Conservation (phyloP, 2,329 filamentous ascomycete genomes). For the Clonostachys rhizophaga region DNA sequence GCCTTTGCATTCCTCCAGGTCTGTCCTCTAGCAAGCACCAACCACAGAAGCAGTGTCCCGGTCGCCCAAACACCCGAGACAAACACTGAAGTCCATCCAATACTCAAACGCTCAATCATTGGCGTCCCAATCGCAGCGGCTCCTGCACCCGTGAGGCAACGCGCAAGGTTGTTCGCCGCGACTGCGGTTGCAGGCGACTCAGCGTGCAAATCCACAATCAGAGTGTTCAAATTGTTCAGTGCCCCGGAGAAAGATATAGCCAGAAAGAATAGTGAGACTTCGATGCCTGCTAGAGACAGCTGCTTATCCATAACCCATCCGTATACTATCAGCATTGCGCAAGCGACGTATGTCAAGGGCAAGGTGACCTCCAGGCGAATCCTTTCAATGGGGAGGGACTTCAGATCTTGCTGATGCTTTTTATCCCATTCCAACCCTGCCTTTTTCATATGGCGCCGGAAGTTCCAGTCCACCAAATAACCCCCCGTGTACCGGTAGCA, state of each 20-base stretch:
- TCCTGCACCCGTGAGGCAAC: conserved; percentile 54
- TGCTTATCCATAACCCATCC: conserved; percentile 51
- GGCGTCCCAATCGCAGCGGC: conserved; percentile 53
- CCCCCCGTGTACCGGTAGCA: conserved; percentile 48
- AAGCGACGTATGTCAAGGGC: conserved; percentile 48
- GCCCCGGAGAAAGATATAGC: conserved; percentile 54
- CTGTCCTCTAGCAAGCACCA: conserved; percentile 42
- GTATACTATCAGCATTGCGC: conserved; percentile 46
- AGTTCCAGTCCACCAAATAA: conserved; percentile 61
- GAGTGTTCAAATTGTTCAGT: conserved; percentile 58
- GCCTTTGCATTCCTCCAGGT: conserved; percentile 45
- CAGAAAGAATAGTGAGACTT: conserved; percentile 51
- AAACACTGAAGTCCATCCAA: conserved; percentile 59
- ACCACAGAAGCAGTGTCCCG: conserved; percentile 41
- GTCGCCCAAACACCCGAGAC: conserved; percentile 44
- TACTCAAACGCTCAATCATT: conserved; percentile 52
- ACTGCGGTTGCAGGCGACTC: conserved; percentile 56
- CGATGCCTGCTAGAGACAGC: conserved; percentile 44
- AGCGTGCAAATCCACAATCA: conserved; percentile 60
- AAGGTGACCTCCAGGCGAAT: conserved; percentile 49
- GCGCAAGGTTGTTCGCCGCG: conserved; percentile 58
- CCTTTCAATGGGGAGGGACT: conserved; percentile 47
- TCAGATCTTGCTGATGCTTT: conserved; percentile 48
- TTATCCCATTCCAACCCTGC: conserved; percentile 57
- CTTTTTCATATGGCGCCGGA: conserved; percentile 58